Conservation (phyloP, 441 rosid species). For the Pelargonium myrrhifolium region DNA sequence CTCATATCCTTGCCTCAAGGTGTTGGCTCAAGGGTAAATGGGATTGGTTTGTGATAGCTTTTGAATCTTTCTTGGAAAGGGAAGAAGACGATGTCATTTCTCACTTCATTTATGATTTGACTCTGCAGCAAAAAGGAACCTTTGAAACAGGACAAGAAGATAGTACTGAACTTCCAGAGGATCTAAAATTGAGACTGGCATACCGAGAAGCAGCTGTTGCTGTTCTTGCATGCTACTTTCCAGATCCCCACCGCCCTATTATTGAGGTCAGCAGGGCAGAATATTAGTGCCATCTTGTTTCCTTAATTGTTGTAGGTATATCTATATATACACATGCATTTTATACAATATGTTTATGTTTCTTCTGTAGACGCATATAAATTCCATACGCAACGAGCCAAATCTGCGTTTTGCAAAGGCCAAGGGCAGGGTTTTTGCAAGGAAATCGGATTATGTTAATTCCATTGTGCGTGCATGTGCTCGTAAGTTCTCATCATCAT, state of each 20-base stretch:
- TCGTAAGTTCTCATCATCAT: slow-evolving; percentile 46
- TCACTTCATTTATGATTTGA: slow-evolving; percentile 17
- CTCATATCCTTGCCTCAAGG: neutral
- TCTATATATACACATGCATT: slow-evolving; percentile 12
- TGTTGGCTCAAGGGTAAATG: neutral
- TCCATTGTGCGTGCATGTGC: slow-evolving; percentile 79
- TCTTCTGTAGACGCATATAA: slow-evolving; percentile 75
- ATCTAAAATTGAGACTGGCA: slow-evolving; percentile 76
- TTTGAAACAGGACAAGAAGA: slow-evolving; percentile 99
- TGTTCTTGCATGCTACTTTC: slow-evolving; percentile 80
- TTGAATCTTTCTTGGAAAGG: neutral
- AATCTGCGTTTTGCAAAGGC: slow-evolving; percentile 55
- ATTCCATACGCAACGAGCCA: slow-evolving; percentile 66
- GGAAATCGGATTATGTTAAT: slow-evolving; percentile 76
- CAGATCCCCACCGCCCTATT: slow-evolving; percentile 69
- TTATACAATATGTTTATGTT: slow-evolving; percentile 16
- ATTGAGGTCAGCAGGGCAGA: slow-evolving; percentile 43
- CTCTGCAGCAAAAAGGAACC: slow-evolving; percentile 89
- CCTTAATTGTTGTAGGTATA: slow-evolving; percentile 14
- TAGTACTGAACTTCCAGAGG: slow-evolving; percentile 74
- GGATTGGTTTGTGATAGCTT: neutral
- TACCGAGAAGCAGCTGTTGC: slow-evolving; percentile 96
- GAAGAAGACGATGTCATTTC: slow-evolving; percentile 8
- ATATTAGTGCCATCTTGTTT: slow-evolving; percentile 14
- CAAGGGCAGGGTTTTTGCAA: slow-evolving; percentile 58